These are phyloP conservation scores for Chlamydomonas schloesseri DNA, from an alignment of 139 green algal genomes.

Conservation along the genomic window DNA sequence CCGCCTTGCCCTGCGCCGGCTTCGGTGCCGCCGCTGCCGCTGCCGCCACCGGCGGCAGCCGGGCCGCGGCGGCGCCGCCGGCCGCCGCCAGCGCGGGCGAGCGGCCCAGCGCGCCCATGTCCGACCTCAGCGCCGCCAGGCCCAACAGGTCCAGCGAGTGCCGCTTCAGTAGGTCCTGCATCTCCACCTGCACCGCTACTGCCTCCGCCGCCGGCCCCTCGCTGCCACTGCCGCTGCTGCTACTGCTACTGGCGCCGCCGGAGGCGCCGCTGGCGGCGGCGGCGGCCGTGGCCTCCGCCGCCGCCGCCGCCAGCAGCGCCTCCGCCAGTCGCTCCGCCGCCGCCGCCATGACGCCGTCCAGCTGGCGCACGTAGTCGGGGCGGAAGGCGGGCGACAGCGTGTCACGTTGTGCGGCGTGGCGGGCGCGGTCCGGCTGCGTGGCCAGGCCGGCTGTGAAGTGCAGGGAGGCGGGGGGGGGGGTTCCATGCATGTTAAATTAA, in stretches of 20 bases:
- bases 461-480: no score
- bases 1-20: no score
- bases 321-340: background rate
- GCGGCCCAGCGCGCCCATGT: background rate
- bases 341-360: background rate
- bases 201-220: no score
- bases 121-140: background rate
- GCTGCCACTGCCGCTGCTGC: no score
- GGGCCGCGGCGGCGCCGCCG: no score
- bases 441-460: background rate
- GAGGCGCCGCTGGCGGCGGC: no score
- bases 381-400: slow-evolving; percentile 11
- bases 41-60: no score
- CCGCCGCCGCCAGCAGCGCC: background rate
- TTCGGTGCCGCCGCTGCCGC: no score
- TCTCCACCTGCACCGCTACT: background rate
- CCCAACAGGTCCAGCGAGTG: background rate
- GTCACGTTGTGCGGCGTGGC: background rate
- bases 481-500: no score
- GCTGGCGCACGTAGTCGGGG: background rate
- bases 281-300: no score
- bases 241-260: no score
- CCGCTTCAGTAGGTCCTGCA: background rate
- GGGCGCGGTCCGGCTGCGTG: background rate
- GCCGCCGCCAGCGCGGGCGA: no score